Percentiles rank a stretch among this genome's conserved stretches.
Evolutionary conservation across 352 stramenopile genomes (phyloP).

Genomic region (Globisporangium paroecandrum): DNA sequence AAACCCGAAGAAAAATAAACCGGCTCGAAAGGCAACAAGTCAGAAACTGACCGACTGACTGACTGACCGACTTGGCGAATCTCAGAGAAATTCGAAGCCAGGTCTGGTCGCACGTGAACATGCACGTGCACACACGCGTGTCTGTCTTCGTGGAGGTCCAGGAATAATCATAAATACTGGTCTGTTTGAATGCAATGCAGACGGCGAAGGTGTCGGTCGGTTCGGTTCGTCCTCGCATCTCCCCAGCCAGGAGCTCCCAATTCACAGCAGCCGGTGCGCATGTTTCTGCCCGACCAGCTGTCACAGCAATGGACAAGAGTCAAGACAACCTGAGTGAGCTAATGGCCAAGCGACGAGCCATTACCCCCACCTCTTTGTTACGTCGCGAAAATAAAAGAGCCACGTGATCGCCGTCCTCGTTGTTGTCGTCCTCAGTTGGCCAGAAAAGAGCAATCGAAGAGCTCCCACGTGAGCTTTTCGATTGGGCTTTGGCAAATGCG

Average conservation of each 20-base stretch:
- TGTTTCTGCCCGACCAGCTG: slow-evolving; percentile 1
- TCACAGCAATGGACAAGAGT: background rate
- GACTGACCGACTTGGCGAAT: slow-evolving; percentile 3
- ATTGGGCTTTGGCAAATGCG: background rate
- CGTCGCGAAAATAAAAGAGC: slow-evolving; percentile 5
- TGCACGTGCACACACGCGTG: background rate
- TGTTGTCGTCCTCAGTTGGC: background rate
- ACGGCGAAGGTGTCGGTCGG: background rate
- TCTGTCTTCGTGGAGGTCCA: background rate
- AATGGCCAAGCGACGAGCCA: slow-evolving; percentile 3
- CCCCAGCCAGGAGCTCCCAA: background rate
- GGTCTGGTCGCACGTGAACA: background rate
- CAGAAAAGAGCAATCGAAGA: background rate
- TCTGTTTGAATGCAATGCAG: background rate
- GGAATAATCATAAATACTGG: background rate
- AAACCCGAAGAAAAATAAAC: background rate
- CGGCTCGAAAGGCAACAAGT: slow-evolving; percentile 1
- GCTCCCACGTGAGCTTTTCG: background rate
- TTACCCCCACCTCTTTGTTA: background rate
- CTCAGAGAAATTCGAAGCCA: background rate
- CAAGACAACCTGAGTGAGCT: background rate
- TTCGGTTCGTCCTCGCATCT: background rate
- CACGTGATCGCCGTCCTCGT: background rate
- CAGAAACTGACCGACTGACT: background rate
- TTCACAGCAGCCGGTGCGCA: background rate